Base-by-base conservation (phyloP, 179 eudicot genomes). In the Silene vulgaris region DNA sequence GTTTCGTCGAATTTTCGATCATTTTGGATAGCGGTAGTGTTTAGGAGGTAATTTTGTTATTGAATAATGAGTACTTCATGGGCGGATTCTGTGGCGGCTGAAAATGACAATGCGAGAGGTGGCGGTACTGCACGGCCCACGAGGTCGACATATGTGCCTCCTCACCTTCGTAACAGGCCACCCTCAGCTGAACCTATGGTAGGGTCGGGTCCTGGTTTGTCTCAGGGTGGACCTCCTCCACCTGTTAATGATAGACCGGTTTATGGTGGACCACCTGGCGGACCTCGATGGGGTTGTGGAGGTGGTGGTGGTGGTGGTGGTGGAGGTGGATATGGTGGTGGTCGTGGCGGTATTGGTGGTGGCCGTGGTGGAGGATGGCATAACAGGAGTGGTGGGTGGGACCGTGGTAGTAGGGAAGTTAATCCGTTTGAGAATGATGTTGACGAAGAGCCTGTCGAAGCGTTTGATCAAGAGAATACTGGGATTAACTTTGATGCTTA, bases 401-500 rank as follows among this genome's bases (percentile, higher is more conserved):
- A 86, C 30, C 85, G 89, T 67, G 87, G 89, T 13, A 85, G 87
- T 35, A 35, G 40, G 80, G 97, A 92, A 80, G 88, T 84, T 14
- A 91, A 93, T 74, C 98, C 98, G 71, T 93, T 93, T 85, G 93
- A 74, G 20, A 80, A 87, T 64, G 95, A 88, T 48, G 91, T 86
- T 59, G 88, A 82, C 19, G 85, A 69, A 8, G 84, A 79, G 5
- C 70, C 82, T 0, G 97, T 85, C 59, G 79, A 78, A 71, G 80
- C 80, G 4, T 82, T 81, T 75, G 74, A 21, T 75, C 90, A 84
- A 81, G 93, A 89, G 83, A 90, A 80, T 77, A 75, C 87, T 0
- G 96, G 91, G 1, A 93, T 93, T 65, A 93, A 93, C 74, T 93
- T 93, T 84, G 98, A 93, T 85, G 98, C 98, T 35, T 93, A 93